Base-by-base conservation (phyloP, 371 early-diverging fungal genomes). In the Syncephalis fuscata region DNA sequence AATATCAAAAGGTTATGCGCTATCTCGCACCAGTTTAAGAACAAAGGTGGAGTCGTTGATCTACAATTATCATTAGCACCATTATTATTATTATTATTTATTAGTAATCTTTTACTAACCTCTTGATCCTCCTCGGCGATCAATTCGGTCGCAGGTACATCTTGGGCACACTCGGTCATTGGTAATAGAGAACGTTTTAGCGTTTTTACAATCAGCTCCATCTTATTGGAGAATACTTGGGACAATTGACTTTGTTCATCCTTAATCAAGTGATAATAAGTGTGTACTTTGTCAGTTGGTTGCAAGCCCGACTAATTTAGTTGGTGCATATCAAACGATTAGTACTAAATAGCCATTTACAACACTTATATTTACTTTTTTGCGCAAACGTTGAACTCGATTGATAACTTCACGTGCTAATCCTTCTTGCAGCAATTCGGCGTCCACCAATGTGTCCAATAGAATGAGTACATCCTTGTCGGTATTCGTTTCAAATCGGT, bases 341-440 rank as follows among this genome's bases (percentile, higher is more conserved):
- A 32, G 32, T 7, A 32, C 11, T 32, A 32, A 32, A 20, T 42
- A 23, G 44, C 14, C 21, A 48, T 19, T 17, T 42, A 38, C 20
- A 5, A 5, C 15, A 57, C 4, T 32, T 4, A 32, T 32, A 11
- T 32, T 32, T 32, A 32, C 32, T 62, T 91, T 89, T 77, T 99
- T 99, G 61, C 99, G 80, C 54, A 97, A 67, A 57, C 93, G 85
- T 72, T 99, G 99, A 17, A 98, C 85, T 58, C 98, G 85, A 76
- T 97, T 98, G 56, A 96, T 82, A 55, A 99, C 67, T 70, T 99
- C 99, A 56, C 99, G 80, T 19, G 98, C 98, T 47, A 82, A 52
- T 51, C 94, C 95, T 67, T 96, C 96, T 55, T 87, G 80, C 58
- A 85, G 74, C 24, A 98, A 74, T 46, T 77, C 80, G 32, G 80